phyloP scores from a whole-genome alignment of 805 yeast genomes.

The Barnettozyma pratensis region DNA sequence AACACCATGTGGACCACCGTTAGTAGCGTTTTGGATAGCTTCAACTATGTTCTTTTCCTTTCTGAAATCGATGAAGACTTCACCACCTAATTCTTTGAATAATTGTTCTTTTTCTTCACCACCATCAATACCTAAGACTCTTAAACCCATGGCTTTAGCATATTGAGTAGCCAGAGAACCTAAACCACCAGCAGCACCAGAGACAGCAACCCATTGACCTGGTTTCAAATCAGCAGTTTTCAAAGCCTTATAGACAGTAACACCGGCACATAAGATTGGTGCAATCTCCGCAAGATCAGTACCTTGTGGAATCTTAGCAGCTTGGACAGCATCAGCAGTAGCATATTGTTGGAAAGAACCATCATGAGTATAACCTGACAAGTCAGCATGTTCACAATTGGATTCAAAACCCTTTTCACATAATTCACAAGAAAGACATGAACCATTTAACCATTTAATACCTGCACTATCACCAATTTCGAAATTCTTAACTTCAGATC shows the following conservation, averaged over 20 bases:
- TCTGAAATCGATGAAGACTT: conserved; percentile 55
- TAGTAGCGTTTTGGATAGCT: conserved; percentile 51
- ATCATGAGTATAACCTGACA: conserved; percentile 85
- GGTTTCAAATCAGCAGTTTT: conserved; percentile 68
- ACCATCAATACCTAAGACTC: conserved; percentile 69
- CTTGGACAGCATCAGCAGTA: conserved; percentile 83
- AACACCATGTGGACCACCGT: conserved; percentile 75
- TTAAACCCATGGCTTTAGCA: conserved; percentile 72
- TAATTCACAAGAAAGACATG: conserved; percentile 73
- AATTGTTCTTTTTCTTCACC: conserved; percentile 57
- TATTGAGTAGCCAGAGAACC: conserved; percentile 72
- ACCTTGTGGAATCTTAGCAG: conserved; percentile 71
- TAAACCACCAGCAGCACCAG: conserved; percentile 80
- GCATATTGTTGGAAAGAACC: conserved; percentile 92
- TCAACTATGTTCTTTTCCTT: conserved; percentile 48
- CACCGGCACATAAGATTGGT: conserved; percentile 88
- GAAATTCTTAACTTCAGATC: conserved; percentile 62
- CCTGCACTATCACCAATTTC: conserved; percentile 80
- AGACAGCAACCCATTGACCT: conserved; percentile 72
- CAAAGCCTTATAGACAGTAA: conserved; percentile 86
- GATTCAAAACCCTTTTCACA: conserved; percentile 66
- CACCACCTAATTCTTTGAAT: conserved; percentile 60
- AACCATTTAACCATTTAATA: conserved; percentile 77
- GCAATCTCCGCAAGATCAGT: conserved; percentile 72
- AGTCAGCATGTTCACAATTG: conserved; percentile 62